Percentiles rank a stretch among this genome's conserved stretches.
Evolutionary conservation across 495 filamentous ascomycete species (phyloP).

Genomic region (Bryoglossum gracile): DNA sequence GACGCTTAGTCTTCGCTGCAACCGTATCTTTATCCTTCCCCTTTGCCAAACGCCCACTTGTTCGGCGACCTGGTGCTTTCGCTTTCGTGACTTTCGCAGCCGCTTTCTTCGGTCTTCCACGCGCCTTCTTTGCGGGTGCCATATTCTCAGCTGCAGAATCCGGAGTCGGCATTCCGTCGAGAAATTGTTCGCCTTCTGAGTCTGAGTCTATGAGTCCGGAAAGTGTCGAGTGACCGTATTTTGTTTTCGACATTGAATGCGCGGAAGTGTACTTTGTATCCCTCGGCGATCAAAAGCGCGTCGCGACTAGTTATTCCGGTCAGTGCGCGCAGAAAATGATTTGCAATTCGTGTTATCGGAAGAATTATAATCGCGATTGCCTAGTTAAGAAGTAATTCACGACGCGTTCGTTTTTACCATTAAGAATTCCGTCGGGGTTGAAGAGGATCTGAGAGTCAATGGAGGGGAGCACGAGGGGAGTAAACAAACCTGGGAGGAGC

Average conservation of each 20-base stretch:
- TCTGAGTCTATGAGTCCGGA: conserved; percentile 62
- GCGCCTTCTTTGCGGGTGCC: conserved; percentile 29
- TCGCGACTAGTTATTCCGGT: too few relatives aligned
- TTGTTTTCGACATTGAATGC: conserved; percentile 51
- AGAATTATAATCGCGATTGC: too few relatives aligned
- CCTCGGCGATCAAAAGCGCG: too few relatives aligned
- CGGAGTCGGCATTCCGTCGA: conserved; percentile 29
- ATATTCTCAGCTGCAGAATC: conserved; percentile 34
- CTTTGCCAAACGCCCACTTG: conserved; percentile 35
- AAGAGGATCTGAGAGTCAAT: too few relatives aligned
- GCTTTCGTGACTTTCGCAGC: conserved; percentile 27
- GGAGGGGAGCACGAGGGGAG: too few relatives aligned
- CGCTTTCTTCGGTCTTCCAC: conserved; percentile 36
- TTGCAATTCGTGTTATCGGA: too few relatives aligned
- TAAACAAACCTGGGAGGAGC: too few relatives aligned
- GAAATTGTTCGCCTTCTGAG: conserved; percentile 49
- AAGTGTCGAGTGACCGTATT: conserved; percentile 43
- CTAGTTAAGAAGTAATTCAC: too few relatives aligned
- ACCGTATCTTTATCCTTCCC: conserved; percentile 32
- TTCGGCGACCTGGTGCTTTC: conserved; percentile 36
- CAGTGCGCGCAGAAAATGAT: too few relatives aligned
- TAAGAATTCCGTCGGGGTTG: too few relatives aligned
- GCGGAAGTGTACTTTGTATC: too few relatives aligned
- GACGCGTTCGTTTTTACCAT: too few relatives aligned
- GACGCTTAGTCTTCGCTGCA: conserved; percentile 29